Conservation (phyloP, 2,329 filamentous ascomycete genomes). For the Tolypocladium album region DNA sequence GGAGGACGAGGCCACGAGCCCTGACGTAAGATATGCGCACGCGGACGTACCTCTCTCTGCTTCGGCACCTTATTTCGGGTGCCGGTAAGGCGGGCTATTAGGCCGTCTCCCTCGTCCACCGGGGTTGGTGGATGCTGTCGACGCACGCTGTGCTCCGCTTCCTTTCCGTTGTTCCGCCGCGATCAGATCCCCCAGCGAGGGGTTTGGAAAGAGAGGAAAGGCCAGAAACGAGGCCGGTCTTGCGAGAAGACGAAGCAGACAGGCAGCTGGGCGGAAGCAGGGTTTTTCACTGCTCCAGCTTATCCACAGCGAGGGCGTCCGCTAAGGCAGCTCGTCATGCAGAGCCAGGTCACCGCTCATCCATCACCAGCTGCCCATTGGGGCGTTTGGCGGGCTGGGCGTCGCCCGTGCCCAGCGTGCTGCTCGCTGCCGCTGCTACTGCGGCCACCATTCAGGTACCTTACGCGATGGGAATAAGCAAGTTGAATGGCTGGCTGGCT, state of each 20-base stretch:
- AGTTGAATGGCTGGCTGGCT: too few relatives aligned
- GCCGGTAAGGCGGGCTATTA: not conserved
- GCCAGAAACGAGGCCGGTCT: not conserved
- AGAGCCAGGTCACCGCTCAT: not conserved
- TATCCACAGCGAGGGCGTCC: not conserved
- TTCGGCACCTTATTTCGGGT: not conserved
- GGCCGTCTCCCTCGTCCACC: too few relatives aligned
- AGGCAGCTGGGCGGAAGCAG: not conserved
- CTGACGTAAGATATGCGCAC: not conserved
- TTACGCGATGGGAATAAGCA: too few relatives aligned
- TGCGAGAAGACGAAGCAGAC: not conserved
- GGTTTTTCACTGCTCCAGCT: not conserved
- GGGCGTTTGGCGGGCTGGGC: not conserved
- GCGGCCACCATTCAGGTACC: too few relatives aligned
- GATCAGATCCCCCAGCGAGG: not conserved
- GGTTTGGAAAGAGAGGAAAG: not conserved
- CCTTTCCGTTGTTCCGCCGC: not conserved
- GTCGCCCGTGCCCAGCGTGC: not conserved
- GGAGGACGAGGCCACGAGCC: not conserved
- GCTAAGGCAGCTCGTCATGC: not conserved
- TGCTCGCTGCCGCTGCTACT: too few relatives aligned
- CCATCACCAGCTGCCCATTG: not conserved
- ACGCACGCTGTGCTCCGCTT: not conserved
- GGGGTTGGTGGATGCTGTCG: not conserved
- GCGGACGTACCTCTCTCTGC: not conserved